These are phyloP conservation scores for Ophiostoma pallidulum DNA, from an alignment of 2,329 filamentous ascomycete species.

Conservation along the genomic window DNA sequence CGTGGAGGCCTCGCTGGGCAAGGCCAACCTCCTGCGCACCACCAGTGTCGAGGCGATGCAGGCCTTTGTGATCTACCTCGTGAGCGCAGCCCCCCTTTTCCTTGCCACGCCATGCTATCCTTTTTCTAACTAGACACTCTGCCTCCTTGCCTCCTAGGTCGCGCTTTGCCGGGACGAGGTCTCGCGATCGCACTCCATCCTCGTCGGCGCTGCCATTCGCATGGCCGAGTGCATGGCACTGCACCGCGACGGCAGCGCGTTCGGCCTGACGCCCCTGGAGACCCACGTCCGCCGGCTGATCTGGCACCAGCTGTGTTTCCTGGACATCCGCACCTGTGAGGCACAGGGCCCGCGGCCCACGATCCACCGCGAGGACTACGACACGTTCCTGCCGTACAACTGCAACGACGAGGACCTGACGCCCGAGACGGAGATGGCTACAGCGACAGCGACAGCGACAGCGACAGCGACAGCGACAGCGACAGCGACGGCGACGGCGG, in stretches of 20 bases:
- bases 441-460: too few relatives aligned
- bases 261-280: slow-evolving; percentile 57
- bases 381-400: slow-evolving; percentile 63
- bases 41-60: slow-evolving; percentile 66
- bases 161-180: slow-evolving; percentile 61
- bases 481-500: too few relatives aligned
- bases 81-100: slow-evolving; percentile 29
- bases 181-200: slow-evolving; percentile 62
- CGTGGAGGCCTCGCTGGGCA: slow-evolving; percentile 56
- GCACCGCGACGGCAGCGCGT: slow-evolving; percentile 59
- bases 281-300: slow-evolving; percentile 61
- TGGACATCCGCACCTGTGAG: slow-evolving; percentile 67
- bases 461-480: too few relatives aligned
- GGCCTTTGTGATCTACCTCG: slow-evolving; percentile 67
- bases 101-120: too few relatives aligned
- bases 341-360: slow-evolving; percentile 61
- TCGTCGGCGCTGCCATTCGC: slow-evolving; percentile 61
- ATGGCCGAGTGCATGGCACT: slow-evolving; percentile 71
- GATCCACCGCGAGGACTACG: slow-evolving; percentile 66
- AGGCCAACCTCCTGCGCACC: slow-evolving; percentile 62
- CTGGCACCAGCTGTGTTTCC: slow-evolving; percentile 70
- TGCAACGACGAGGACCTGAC: slow-evolving; percentile 57
- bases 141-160: too few relatives aligned
- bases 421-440: slow-evolving; percentile 30
- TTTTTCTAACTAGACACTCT: too few relatives aligned